Conservation (phyloP, 1,139 yeast species). For the Lodderomyces elongisporus region DNA sequence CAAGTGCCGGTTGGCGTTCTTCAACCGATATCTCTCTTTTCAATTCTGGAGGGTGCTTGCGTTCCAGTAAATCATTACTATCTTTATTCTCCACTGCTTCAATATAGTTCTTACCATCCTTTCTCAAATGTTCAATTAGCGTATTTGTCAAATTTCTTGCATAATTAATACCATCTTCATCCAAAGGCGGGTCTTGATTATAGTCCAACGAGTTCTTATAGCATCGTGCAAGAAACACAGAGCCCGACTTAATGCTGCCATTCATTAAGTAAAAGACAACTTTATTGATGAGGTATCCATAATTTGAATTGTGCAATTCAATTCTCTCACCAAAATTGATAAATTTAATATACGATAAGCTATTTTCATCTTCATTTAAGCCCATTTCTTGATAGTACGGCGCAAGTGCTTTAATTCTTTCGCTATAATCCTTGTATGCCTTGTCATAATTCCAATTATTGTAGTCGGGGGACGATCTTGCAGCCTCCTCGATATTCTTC, state of each 20-base stretch:
- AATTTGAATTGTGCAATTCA: slow-evolving; percentile 71
- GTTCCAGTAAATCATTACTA: slow-evolving; percentile 1
- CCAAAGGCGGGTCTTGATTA: slow-evolving; percentile 62
- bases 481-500: slow-evolving; percentile 75
- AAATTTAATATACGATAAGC: slow-evolving; percentile 70
- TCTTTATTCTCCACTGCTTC: slow-evolving; percentile 8
- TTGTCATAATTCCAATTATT: slow-evolving; percentile 60
- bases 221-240: slow-evolving; percentile 83
- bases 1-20: slow-evolving; percentile 42
- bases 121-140: slow-evolving; percentile 30
- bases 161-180: slow-evolving; percentile 51
- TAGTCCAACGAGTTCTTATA: slow-evolving; percentile 56
- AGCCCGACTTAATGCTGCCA: slow-evolving; percentile 76
- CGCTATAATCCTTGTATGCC: slow-evolving; percentile 59
- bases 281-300: slow-evolving; percentile 84
- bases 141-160: slow-evolving; percentile 42
- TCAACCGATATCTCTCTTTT: slow-evolving; percentile 18
- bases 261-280: slow-evolving; percentile 89
- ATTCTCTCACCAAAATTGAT: slow-evolving; percentile 89
- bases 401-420: slow-evolving; percentile 47
- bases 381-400: slow-evolving; percentile 52
- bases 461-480: slow-evolving; percentile 86
- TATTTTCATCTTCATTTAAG: slow-evolving; percentile 37
- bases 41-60: no score
- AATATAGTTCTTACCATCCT: slow-evolving; percentile 28